A percentile compares a stretch with the other conserved stretches of the same genome.
These are phyloP conservation scores for Candida awuae DNA, from an alignment of 805 yeast genomes.

Conservation along the genomic window DNA sequence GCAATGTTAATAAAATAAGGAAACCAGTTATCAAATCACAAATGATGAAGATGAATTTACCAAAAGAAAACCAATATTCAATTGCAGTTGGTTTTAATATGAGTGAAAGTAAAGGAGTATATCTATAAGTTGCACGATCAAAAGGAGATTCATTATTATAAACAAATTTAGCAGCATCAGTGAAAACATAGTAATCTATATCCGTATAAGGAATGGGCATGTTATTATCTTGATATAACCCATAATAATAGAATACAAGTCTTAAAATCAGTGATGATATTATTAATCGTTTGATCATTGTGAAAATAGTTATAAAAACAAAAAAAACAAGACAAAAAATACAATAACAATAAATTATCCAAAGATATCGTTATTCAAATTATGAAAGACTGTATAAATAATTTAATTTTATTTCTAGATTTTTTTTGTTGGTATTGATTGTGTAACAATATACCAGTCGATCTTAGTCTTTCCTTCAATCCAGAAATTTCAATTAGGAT, in stretches of 20 bases:
- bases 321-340: background rate
- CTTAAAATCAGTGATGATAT: conserved; percentile 33
- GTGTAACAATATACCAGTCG: no score
- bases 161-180: conserved; percentile 81
- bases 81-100: conserved; percentile 58
- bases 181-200: conserved; percentile 86
- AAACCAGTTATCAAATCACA: conserved; percentile 80
- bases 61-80: conserved; percentile 48
- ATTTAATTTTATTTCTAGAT: no score
- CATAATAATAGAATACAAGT: conserved; percentile 61
- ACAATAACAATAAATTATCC: background rate
- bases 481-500: no score
- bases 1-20: conserved; percentile 33
- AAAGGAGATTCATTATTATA: conserved; percentile 60
- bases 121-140: conserved; percentile 78
- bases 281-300: conserved; percentile 7
- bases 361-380: no score
- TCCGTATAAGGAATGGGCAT: conserved; percentile 86
- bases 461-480: no score
- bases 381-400: no score
- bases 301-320: background rate
- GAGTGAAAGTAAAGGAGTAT: conserved; percentile 90
- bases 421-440: no score
- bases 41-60: conserved; percentile 67
- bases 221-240: conserved; percentile 76